A percentile compares a stretch with the other conserved stretches of the same genome.
phyloP scores from a whole-genome alignment of 305 asterid species.

The Stenogyne calaminthoides region DNA sequence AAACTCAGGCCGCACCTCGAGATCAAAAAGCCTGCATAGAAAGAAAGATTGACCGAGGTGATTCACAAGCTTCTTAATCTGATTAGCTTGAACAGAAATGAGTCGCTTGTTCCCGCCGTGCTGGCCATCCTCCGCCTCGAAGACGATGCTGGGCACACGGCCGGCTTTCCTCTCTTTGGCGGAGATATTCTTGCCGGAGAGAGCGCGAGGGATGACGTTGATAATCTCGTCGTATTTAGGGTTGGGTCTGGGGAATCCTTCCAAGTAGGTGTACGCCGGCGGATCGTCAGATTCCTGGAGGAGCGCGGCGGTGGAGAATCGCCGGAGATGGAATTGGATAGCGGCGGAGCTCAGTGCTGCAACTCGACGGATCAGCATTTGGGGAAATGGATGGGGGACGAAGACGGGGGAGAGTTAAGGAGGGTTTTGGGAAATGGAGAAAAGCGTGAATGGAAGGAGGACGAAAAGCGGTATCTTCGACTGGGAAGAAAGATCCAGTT shows the following conservation, averaged over 20 bases:
- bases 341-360: constrained; percentile 42
- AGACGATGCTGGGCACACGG: constrained; percentile 84
- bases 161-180: constrained; percentile 73
- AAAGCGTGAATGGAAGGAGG: neutral
- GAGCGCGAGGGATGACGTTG: constrained; percentile 66
- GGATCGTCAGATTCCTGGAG: constrained; percentile 34
- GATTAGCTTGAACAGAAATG: constrained; percentile 76
- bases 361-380: constrained; percentile 79
- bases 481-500: neutral
- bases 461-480: neutral
- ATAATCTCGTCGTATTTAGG: constrained; percentile 79
- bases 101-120: constrained; percentile 95
- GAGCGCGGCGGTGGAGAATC: constrained; percentile 46
- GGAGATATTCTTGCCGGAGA: constrained; percentile 69
- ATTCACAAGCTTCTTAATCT: constrained; percentile 89
- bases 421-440: constrained; percentile 34
- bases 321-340: constrained; percentile 47
- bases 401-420: constrained; percentile 32
- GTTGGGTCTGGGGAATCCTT: constrained; percentile 79
- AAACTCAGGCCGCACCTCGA: constrained; percentile 69
- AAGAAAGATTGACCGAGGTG: constrained; percentile 73
- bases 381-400: neutral
- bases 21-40: constrained; percentile 72
- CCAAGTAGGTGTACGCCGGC: constrained; percentile 48
- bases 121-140: constrained; percentile 95